Evolutionary conservation across 2,329 filamentous ascomycete genomes (phyloP), one percentile per base, ranked within the genome.

Genomic region (Cladosporium sp.): DNA sequence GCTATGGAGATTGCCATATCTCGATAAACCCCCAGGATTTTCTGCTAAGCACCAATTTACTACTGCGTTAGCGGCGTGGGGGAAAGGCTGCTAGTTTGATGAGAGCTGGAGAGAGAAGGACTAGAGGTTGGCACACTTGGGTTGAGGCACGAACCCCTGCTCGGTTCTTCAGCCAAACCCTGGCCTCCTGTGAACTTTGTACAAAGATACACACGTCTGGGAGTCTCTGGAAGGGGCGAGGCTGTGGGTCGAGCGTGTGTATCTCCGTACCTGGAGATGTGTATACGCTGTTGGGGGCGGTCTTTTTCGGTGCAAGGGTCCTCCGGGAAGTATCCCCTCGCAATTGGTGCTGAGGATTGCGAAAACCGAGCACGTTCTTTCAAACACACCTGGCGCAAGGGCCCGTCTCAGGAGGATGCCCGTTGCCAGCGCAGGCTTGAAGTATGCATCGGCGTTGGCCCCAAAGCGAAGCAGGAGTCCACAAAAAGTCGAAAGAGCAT

Each of bases 331-430:
- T 27, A 27, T 27, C 4, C 9, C 9, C 9, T 27, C 22, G 22
- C 22, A 4, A 27, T 27, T 27, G 22, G 22, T 27, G 5, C 5
- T 27, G 22, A 27, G 22, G 5, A 27, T 27, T 4, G 22, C 22
- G 22, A 27, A 27, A 27, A 9, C 22, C 4, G 32, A 38, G 43
- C 43, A 47, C 43, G 43, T 47, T 47, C 38, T 34, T 38, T 32
- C 45, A 40, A 27, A 48, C 37, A 41, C 37, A 34, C 45, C 39
- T 48, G 45, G 45, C 45, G 45, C 45, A 41, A 40, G 45, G n/a
- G 45, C 37, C 40, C 37, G 45, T 48, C 45, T 48, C 45, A 48
- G 37, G n/a, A n/a, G n/a, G 45, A 32, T 48, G 45, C 37, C 19
- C 19, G 45, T 20, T 36, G 42, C 30, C 22, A 27, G 22, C 22